These are phyloP conservation scores for Candida tibetensis DNA, from an alignment of 805 yeast species.

Conservation along the genomic window DNA sequence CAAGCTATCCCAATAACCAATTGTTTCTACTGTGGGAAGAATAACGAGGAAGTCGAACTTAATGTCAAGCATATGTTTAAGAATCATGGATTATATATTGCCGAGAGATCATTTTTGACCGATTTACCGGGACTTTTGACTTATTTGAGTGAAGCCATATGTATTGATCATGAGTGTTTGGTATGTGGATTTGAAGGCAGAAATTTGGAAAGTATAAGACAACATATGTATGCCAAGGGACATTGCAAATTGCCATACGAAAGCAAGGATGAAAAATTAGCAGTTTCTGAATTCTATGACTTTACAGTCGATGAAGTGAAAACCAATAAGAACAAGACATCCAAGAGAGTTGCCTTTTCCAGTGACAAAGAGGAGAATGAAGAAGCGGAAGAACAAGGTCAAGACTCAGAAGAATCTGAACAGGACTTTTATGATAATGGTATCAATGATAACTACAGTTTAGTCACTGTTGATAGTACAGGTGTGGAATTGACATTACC, in stretches of 20 bases:
- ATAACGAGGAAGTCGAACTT: constrained; percentile 51
- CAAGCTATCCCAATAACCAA: constrained; percentile 46
- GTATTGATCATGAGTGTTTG: constrained; percentile 42
- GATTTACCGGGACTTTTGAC: constrained; percentile 39
- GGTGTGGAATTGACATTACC: constrained; percentile 73
- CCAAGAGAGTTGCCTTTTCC: constrained; percentile 27
- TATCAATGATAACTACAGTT: constrained; percentile 22
- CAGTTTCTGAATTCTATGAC: constrained; percentile 38
- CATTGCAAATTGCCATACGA: constrained; percentile 48
- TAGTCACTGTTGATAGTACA: constrained; percentile 47
- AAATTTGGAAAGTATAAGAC: constrained; percentile 40
- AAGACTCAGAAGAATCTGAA: constrained; percentile 11
- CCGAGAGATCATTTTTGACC: constrained; percentile 37
- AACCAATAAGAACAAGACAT: constrained; percentile 11
- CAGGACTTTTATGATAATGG: constrained; percentile 14
- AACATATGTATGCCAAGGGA: constrained; percentile 42
- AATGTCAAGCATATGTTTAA: constrained; percentile 48
- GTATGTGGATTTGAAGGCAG: constrained; percentile 45
- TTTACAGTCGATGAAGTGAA: constrained; percentile 22
- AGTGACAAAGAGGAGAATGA: constrained; percentile 14
- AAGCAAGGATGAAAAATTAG: constrained; percentile 33
- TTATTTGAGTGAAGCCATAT: constrained; percentile 36
- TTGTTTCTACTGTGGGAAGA: constrained; percentile 58
- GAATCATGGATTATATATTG: constrained; percentile 46
- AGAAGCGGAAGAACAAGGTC: constrained; percentile 13